Conservation (phyloP, 805 yeast genomes). For the Blastobotrys mokoenaii region DNA sequence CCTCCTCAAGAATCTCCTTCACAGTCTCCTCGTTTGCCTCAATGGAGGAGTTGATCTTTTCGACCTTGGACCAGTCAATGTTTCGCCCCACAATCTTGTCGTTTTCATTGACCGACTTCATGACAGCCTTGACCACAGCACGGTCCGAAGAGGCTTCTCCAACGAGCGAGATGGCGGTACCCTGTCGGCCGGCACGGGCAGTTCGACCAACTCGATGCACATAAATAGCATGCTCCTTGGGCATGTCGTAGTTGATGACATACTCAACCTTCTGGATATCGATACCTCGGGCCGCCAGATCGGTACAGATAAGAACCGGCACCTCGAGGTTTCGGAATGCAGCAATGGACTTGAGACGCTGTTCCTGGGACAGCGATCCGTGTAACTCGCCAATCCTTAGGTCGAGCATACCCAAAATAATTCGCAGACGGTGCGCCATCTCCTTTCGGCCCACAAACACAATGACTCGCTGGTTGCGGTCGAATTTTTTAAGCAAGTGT, state of each 20-base stretch:
- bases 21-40: constrained; percentile 52
- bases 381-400: constrained; percentile 69
- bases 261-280: constrained; percentile 97
- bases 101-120: constrained; percentile 44
- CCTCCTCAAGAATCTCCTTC: constrained; percentile 77
- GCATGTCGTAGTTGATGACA: constrained; percentile 94
- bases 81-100: constrained; percentile 61
- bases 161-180: constrained; percentile 86
- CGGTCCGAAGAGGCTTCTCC: constrained; percentile 88
- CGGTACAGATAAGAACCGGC: constrained; percentile 90
- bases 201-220: constrained; percentile 98
- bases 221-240: constrained; percentile 82
- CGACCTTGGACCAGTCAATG: constrained; percentile 85
- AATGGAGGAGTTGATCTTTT: constrained; percentile 52
- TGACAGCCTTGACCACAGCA: constrained; percentile 81
- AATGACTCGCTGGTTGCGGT: constrained; percentile 66
- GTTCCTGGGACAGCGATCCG: constrained; percentile 81
- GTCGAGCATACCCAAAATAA: constrained; percentile 74
- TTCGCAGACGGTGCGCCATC: constrained; percentile 77
- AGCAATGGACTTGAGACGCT: constrained; percentile 76
- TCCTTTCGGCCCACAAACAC: constrained; percentile 91
- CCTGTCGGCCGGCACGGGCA: constrained; percentile 98
- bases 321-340: constrained; percentile 76
- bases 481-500: constrained; percentile 59
- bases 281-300: constrained; percentile 97